Evolutionary conservation across 2,329 filamentous ascomycete genomes (phyloP), one percentile per base, ranked within the genome.

Genomic region (Talaromyces albobiverticillius): DNA sequence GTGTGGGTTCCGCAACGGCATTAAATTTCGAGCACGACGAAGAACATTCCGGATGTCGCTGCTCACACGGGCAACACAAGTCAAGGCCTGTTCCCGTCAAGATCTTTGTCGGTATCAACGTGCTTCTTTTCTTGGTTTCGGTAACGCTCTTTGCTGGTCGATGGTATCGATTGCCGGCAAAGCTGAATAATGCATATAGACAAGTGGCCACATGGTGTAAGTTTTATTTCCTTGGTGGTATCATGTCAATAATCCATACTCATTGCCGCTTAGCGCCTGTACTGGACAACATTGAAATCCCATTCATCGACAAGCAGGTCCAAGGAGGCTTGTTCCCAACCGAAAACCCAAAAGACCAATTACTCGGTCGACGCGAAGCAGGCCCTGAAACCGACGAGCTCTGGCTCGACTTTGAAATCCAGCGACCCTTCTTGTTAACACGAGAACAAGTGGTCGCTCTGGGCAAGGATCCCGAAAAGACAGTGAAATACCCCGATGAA

Each of bases 381-480:
- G 67, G 69, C 23, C 51, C 60, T 1, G 59, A 45, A 4, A 62
- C 62, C 1, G 67, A 71, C 40, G 60, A 57, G 9, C 16, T 64
- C 0, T 71, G 65, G 66, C 52, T 66, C 0, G 64, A 69, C 16
- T 69, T 63, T 54, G 68, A 69, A 49, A 54, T 62, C 13, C 58
- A 57, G 31, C 46, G 50, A 7, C 38, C 64, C 52, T 34, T 63
- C 38, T 46, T 59, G 11, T 57, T 70, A 26, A 63, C 58, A n/a
- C 46, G 55, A 9, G 59, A 64, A 3, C 59, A 67, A n/a, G 61
- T 68, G 13, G 51, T 55, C 22, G 53, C 48, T 1, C 56, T 70
- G 3, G 67, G 65, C 7, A 69, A 70, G 46, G 65, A 72, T 46
- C 68, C 69, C 0, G 64, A 62, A 6, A 55, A 38, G 22, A 52